Evolutionary conservation across 257 asterid genomes (phyloP).

Genomic region (Hygrophila difformis): DNA sequence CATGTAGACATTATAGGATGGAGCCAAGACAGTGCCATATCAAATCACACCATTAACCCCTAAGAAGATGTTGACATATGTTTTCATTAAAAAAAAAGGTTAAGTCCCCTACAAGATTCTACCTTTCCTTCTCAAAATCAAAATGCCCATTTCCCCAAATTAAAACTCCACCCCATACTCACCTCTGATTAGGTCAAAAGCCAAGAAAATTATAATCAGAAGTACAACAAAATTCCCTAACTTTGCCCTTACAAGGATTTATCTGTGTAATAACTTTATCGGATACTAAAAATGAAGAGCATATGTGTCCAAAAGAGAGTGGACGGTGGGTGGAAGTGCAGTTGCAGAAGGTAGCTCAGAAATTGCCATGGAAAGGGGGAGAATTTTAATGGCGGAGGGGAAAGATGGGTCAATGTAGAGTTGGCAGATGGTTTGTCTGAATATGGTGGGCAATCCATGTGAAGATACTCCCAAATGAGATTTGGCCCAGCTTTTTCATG

Average conservation of each 20-base stretch:
- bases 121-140: slow-evolving; percentile 1
- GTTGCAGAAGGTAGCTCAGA: neutral
- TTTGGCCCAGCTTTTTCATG: neutral
- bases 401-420: slow-evolving; percentile 2
- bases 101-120: neutral
- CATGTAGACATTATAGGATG: too few species aligned
- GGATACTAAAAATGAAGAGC: too few species aligned
- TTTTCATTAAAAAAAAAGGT: neutral
- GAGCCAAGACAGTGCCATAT: slow-evolving; percentile 14
- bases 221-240: too few species aligned
- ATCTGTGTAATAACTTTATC: too few species aligned
- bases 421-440: slow-evolving; percentile 19
- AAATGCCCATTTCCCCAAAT: neutral
- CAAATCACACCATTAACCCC: neutral
- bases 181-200: neutral
- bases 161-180: slow-evolving; percentile 1
- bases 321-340: too few species aligned
- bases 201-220: too few species aligned
- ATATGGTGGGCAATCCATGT: slow-evolving; percentile 12
- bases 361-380: neutral
- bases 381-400: slow-evolving; percentile 12
- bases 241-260: too few species aligned
- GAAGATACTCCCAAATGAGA: slow-evolving; percentile 6
- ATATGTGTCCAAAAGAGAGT: too few species aligned
- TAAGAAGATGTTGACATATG: slow-evolving; percentile 8